These are phyloP conservation scores for Wickerhamiella pararugosa DNA, from an alignment of 1,139 yeast genomes.

Conservation along the genomic window DNA sequence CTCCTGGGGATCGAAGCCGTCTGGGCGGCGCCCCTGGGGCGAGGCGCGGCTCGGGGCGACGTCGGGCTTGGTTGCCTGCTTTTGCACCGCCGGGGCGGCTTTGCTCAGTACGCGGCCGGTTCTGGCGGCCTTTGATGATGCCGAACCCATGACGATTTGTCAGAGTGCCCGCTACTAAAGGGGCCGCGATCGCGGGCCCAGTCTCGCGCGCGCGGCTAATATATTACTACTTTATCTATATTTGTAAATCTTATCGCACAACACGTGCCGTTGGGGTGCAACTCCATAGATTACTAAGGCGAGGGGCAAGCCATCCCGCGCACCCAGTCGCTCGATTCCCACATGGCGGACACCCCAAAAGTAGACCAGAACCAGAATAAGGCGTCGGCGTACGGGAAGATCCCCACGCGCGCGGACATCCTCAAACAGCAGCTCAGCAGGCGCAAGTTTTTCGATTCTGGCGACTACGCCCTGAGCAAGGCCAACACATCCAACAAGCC, in stretches of 20 bases:
- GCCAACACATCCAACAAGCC: constrained; percentile 28
- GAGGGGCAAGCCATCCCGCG: not conserved
- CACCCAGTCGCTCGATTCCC: not conserved
- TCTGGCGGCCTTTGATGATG: constrained; percentile 8
- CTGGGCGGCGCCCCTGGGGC: not conserved
- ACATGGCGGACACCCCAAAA: constrained; percentile 13
- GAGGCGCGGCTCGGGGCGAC: not conserved
- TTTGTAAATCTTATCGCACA: not conserved
- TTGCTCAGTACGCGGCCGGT: constrained; percentile 5
- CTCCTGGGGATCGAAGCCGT: constrained; percentile 8
- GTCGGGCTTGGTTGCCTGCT: not conserved
- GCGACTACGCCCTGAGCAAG: constrained; percentile 90
- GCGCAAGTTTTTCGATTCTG: constrained; percentile 89
- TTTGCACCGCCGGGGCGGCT: not conserved
- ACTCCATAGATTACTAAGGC: constrained; percentile 1
- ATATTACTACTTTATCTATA: too few relatives aligned
- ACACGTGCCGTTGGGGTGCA: constrained; percentile 2
- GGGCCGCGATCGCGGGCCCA: too few relatives aligned
- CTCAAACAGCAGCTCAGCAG: constrained; percentile 58
- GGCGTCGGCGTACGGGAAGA: constrained; percentile 56
- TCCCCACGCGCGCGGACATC: constrained; percentile 77
- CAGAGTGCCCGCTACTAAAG: too few relatives aligned
- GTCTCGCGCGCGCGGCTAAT: too few relatives aligned
- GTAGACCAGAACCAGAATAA: constrained; percentile 23
- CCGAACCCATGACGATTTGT: constrained; percentile 10